Conservation (phyloP, 73 alveolate genomes). For the Paramecium sonneborni region DNA sequence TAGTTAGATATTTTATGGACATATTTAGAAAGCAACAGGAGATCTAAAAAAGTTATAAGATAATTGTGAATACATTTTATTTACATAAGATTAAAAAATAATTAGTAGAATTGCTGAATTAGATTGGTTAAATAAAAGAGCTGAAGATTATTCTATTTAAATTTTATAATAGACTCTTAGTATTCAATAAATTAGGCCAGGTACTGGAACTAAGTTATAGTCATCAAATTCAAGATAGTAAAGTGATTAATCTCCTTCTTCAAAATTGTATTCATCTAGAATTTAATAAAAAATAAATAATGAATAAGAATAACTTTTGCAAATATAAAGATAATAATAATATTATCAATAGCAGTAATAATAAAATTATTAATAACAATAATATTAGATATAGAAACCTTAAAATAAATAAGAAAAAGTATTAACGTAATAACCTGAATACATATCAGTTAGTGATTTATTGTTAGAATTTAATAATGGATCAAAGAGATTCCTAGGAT, state of each 20-base stretch:
- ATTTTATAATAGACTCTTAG: neutral
- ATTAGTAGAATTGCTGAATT: slow-evolving; percentile 72
- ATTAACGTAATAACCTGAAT: neutral
- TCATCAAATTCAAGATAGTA: neutral
- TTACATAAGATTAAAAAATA: slow-evolving; percentile 76
- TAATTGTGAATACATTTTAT: slow-evolving; percentile 82
- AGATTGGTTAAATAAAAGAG: slow-evolving; percentile 84
- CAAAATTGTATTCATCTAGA: neutral
- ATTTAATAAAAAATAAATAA: neutral
- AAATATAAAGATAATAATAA: neutral
- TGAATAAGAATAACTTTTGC: neutral
- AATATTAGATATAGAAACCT: neutral
- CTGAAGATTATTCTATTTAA: neutral
- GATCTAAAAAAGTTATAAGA: slow-evolving; percentile 54
- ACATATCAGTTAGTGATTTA: neutral
- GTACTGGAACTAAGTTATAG: slow-evolving; percentile 59
- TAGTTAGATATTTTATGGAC: slow-evolving; percentile 78
- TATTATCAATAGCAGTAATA: neutral
- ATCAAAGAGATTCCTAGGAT: neutral
- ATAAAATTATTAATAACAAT: neutral
- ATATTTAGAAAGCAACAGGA: slow-evolving; percentile 86
- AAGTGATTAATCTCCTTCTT: slow-evolving; percentile 58
- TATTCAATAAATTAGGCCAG: slow-evolving; percentile 55
- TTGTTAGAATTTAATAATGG: neutral
- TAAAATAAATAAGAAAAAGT: neutral